Conservation (phyloP, 2,329 filamentous ascomycete genomes). For the Coniochaeta ligniaria region DNA sequence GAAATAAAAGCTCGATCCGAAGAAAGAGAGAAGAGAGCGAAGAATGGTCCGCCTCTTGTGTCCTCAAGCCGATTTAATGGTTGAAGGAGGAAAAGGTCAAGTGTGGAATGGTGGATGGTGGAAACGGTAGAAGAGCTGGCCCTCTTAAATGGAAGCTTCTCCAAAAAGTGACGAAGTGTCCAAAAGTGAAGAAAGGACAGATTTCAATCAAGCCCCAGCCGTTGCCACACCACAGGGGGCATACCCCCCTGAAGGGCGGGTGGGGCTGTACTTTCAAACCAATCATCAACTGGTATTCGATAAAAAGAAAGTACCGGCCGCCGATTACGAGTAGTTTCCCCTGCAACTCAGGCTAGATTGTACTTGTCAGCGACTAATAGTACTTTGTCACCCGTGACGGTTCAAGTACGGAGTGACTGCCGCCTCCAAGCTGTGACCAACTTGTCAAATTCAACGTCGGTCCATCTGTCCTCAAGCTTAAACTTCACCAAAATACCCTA, state of each 20-base stretch:
- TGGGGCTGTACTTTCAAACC: background rate
- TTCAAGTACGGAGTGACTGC: background rate
- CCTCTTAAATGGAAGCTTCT: conserved; percentile 5
- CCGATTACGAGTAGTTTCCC: background rate
- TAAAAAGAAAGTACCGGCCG: background rate
- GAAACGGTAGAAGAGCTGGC: background rate
- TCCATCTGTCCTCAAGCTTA: conserved; percentile 1
- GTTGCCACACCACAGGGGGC: conserved; percentile 24
- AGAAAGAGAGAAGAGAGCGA: conserved; percentile 17
- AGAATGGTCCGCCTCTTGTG: background rate
- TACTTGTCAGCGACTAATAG: background rate
- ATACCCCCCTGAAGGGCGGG: conserved; percentile 27
- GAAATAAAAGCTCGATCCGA: conserved; percentile 6
- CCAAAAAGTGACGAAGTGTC: conserved; percentile 29
- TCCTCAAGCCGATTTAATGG: conserved; percentile 7
- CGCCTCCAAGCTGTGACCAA: background rate
- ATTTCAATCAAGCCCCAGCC: conserved; percentile 29
- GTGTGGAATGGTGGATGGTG: conserved; percentile 2
- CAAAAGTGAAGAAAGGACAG: conserved; percentile 39
- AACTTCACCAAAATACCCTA: background rate
- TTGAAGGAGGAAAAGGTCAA: conserved; percentile 2
- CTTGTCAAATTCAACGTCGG: background rate
- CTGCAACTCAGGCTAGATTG: background rate
- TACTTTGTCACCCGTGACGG: background rate
- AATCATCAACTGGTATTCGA: background rate